Conservation (phyloP, 495 filamentous ascomycete genomes). For the Niebla homalea region DNA sequence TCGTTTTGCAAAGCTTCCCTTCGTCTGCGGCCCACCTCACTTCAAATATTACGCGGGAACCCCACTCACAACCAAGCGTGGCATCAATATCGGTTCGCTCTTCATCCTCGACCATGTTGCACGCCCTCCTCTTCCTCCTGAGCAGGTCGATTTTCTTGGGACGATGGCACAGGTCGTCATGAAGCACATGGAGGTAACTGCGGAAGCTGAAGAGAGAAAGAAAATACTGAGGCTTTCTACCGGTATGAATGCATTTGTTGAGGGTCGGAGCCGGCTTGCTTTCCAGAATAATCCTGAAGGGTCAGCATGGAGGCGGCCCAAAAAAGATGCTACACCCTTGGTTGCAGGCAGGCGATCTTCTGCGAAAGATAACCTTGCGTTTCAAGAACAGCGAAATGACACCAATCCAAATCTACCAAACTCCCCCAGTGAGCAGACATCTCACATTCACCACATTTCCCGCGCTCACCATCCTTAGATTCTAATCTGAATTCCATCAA, state of each 20-base stretch:
- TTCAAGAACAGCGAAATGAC: too few species aligned
- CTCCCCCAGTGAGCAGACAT: too few species aligned
- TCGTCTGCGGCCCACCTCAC: conserved; percentile 28
- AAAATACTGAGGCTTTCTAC: conserved; percentile 45
- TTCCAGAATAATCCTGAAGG: not conserved
- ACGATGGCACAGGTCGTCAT: conserved; percentile 44
- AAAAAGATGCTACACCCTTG: too few species aligned
- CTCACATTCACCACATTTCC: too few species aligned
- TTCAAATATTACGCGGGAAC: conserved; percentile 39
- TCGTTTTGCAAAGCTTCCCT: conserved; percentile 28
- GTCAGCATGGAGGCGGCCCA: too few species aligned
- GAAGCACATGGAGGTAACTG: conserved; percentile 46
- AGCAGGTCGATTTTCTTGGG: conserved; percentile 30
- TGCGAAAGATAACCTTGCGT: too few species aligned
- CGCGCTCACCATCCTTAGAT: not conserved
- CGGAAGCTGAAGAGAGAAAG: conserved; percentile 43
- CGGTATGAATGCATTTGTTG: conserved; percentile 51
- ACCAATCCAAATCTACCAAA: too few species aligned
- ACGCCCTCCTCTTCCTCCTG: conserved; percentile 22
- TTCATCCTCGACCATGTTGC: conserved; percentile 46
- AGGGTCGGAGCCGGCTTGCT: conserved; percentile 25
- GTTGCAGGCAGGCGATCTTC: too few species aligned
- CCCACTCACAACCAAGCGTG: conserved; percentile 50
- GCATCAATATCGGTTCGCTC: conserved; percentile 58
- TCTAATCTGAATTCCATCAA: not conserved